Conservation (phyloP, 2,329 filamentous ascomycete genomes). For the Coniochaeta prunicola region DNA sequence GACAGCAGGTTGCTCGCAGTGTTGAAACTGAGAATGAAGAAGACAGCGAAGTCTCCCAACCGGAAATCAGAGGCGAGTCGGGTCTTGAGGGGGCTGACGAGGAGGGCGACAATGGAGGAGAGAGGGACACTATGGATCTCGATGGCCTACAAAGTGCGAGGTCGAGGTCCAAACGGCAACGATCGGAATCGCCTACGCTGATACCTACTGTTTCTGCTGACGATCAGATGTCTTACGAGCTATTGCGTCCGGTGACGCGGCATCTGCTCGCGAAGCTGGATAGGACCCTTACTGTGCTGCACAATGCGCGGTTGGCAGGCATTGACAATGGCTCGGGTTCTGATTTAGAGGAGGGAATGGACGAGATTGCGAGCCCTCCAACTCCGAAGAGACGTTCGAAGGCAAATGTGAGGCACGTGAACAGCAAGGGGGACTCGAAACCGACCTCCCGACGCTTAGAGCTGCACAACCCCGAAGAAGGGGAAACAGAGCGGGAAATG, state of each 20-base stretch:
- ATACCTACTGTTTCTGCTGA: slow-evolving; percentile 57
- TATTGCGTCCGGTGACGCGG: slow-evolving; percentile 63
- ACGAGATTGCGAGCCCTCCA: background rate
- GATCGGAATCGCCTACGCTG: slow-evolving; percentile 16
- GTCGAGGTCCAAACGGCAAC: slow-evolving; percentile 5
- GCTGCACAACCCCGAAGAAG: slow-evolving; percentile 11
- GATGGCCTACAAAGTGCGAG: too few relatives aligned
- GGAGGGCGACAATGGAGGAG: background rate
- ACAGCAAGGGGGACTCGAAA: background rate
- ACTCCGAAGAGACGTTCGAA: background rate
- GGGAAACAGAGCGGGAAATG: slow-evolving; percentile 26
- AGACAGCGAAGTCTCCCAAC: slow-evolving; percentile 5
- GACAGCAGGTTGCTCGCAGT: background rate
- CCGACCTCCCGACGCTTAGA: slow-evolving; percentile 12
- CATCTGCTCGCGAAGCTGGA: slow-evolving; percentile 67
- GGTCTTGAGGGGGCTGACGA: background rate
- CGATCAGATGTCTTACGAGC: slow-evolving; percentile 56
- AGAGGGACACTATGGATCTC: too few relatives aligned
- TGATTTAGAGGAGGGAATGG: slow-evolving; percentile 7
- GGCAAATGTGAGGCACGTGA: background rate
- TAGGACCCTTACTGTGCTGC: slow-evolving; percentile 60
- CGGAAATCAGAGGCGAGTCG: background rate
- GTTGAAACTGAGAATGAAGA: slow-evolving; percentile 3
- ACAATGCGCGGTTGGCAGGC: slow-evolving; percentile 55
- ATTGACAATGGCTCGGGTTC: slow-evolving; percentile 17